Evolutionary conservation across 768 basidiomycete species (phyloP).

Genomic region (Leucocoprinus sp.): DNA sequence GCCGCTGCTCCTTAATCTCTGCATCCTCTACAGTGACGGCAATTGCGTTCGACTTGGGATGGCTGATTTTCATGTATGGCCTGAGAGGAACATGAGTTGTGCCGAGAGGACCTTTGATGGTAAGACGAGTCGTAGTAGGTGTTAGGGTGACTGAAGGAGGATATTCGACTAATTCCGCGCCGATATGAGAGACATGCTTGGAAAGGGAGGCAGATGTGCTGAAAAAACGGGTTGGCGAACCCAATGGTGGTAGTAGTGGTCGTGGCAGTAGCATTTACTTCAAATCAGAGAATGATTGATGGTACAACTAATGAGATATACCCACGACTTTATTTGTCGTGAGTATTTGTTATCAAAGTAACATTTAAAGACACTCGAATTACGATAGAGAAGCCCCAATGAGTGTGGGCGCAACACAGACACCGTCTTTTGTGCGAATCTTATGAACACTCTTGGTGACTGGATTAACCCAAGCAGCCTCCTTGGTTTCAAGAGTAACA

Average conservation of each 20-base stretch:
- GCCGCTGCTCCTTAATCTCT: constrained; percentile 65
- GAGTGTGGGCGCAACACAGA: constrained; percentile 72
- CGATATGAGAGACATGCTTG: constrained; percentile 58
- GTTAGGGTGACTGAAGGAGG: constrained; percentile 35
- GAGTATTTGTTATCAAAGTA: constrained; percentile 10
- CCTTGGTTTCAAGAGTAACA: constrained; percentile 76
- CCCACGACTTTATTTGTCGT: constrained; percentile 11
- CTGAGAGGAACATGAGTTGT: constrained; percentile 38
- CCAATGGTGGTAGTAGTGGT: constrained; percentile 25
- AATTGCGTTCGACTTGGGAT: constrained; percentile 30
- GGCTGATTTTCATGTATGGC: constrained; percentile 37
- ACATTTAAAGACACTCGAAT: background rate
- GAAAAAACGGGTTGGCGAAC: constrained; percentile 33
- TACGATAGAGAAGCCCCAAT: constrained; percentile 92
- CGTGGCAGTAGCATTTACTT: constrained; percentile 27
- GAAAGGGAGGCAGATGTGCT: constrained; percentile 40
- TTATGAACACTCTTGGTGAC: constrained; percentile 68
- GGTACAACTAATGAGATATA: no score
- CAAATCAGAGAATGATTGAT: no score
- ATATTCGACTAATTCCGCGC: constrained; percentile 47
- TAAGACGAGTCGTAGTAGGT: constrained; percentile 29
- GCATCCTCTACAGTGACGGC: constrained; percentile 57
- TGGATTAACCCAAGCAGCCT: constrained; percentile 93
- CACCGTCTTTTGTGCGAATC: constrained; percentile 80
- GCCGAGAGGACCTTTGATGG: constrained; percentile 40